These are phyloP conservation scores for Raddia guianensis DNA, from an alignment of 176 grass and related monocot species.

Conservation along the genomic window DNA sequence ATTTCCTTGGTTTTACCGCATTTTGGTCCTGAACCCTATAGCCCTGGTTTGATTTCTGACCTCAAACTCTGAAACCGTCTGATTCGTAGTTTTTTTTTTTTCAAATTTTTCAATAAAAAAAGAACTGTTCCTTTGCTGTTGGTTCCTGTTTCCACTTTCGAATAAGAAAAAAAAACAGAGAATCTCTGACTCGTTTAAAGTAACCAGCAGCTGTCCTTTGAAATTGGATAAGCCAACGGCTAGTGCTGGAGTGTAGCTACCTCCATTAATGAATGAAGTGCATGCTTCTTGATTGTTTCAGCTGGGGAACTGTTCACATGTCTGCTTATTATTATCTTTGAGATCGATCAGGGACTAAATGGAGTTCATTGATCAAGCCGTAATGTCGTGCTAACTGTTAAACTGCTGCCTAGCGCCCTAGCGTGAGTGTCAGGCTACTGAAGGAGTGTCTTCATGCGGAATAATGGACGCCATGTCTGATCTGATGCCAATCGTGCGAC, in stretches of 20 bases:
- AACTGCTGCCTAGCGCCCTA: not conserved
- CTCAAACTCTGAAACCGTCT: no score
- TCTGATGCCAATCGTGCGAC: not conserved
- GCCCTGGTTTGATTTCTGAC: no score
- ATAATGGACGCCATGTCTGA: not conserved
- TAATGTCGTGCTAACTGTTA: not conserved
- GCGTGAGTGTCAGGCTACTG: not conserved
- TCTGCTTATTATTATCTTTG: not conserved
- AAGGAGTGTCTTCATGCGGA: not conserved
- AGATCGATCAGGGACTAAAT: not conserved
- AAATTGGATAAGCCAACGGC: not conserved
- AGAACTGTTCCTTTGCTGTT: no score
- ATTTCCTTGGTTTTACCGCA: no score
- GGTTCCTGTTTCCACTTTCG: not conserved
- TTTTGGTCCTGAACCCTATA: no score
- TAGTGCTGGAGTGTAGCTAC: not conserved
- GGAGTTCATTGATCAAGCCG: not conserved
- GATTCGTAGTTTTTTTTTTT: no score
- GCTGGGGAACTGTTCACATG: not conserved
- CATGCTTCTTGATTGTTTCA: not conserved
- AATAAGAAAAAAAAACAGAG: not conserved
- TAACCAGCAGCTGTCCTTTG: not conserved
- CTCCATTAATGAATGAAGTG: not conserved
- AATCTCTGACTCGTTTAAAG: not conserved
- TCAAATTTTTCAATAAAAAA: no score